These are phyloP conservation scores for Medicago lupulina DNA, from an alignment of 306 rosid species.

Conservation along the genomic window DNA sequence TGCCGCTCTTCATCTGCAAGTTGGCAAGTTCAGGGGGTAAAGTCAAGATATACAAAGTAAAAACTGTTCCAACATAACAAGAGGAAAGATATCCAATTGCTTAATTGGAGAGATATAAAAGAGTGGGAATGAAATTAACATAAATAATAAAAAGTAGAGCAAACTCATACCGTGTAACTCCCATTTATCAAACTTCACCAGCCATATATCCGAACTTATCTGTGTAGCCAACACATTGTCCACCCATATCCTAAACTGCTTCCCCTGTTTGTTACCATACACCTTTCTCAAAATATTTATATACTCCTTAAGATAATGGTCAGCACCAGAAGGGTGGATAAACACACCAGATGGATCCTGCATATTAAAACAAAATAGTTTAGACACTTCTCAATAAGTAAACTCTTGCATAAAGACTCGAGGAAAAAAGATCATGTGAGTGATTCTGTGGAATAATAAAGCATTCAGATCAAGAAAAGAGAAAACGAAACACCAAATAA, in stretches of 20 bases:
- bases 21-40: conserved; percentile 23
- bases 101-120: conserved; percentile 10
- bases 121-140: conserved; percentile 25
- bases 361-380: conserved; percentile 38
- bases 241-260: conserved; percentile 70
- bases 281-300: conserved; percentile 45
- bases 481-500: background rate
- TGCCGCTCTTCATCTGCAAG: conserved; percentile 49
- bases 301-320: conserved; percentile 47
- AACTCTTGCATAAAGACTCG: conserved; percentile 9
- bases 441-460: background rate
- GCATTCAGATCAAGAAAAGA: conserved; percentile 16
- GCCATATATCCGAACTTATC: conserved; percentile 68
- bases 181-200: conserved; percentile 80
- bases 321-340: conserved; percentile 78
- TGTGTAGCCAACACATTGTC: conserved; percentile 61
- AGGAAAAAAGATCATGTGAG: background rate
- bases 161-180: conserved; percentile 61
- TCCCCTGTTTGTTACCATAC: conserved; percentile 82
- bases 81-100: background rate
- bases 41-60: conserved; percentile 9
- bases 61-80: conserved; percentile 10
- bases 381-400: conserved; percentile 25
- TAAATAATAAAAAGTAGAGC: conserved; percentile 19
- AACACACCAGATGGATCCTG: conserved; percentile 64